Percentiles rank a stretch among this genome's conserved stretches.
Evolutionary conservation across 2,329 filamentous ascomycete genomes (phyloP).

Genomic region (Passalora sequoiae): DNA sequence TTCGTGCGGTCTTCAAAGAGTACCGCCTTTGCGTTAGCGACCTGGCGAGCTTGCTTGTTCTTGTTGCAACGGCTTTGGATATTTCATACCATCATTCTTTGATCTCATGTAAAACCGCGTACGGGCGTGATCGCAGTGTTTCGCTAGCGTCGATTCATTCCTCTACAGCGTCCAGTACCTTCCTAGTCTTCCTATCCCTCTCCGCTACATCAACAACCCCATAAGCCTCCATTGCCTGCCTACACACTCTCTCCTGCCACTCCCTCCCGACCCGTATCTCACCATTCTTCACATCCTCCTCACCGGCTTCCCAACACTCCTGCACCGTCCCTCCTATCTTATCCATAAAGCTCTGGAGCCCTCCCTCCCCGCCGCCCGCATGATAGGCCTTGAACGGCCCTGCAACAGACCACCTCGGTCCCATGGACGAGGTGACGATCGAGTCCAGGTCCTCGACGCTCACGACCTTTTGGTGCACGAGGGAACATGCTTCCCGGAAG

Average conservation of each 20-base stretch:
- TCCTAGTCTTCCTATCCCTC: conserved; percentile 41
- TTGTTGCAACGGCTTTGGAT: too few relatives aligned
- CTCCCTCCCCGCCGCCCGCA: conserved; percentile 52
- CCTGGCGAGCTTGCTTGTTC: too few relatives aligned
- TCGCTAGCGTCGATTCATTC: conserved; percentile 1
- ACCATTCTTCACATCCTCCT: conserved; percentile 28
- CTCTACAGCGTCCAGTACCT: conserved; percentile 37
- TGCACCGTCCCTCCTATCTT: conserved; percentile 55
- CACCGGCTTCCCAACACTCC: conserved; percentile 50
- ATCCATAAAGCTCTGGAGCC: conserved; percentile 49
- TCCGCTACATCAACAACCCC: conserved; percentile 39
- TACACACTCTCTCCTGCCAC: conserved; percentile 46
- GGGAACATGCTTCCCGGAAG: conserved; percentile 51
- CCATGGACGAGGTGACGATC: conserved; percentile 49
- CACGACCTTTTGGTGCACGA: conserved; percentile 52
- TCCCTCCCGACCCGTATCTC: conserved; percentile 38
- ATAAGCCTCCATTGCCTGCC: conserved; percentile 45
- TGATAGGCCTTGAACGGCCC: conserved; percentile 57
- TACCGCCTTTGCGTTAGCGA: too few relatives aligned
- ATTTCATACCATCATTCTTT: too few relatives aligned
- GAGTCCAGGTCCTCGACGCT: conserved; percentile 50
- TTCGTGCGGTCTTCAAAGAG: too few relatives aligned
- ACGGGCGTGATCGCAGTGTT: too few relatives aligned
- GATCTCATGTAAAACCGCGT: too few relatives aligned
- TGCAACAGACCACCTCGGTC: conserved; percentile 51